phyloP scores from a whole-genome alignment of 306 rosid genomes.

The Ormosia semicastrata region DNA sequence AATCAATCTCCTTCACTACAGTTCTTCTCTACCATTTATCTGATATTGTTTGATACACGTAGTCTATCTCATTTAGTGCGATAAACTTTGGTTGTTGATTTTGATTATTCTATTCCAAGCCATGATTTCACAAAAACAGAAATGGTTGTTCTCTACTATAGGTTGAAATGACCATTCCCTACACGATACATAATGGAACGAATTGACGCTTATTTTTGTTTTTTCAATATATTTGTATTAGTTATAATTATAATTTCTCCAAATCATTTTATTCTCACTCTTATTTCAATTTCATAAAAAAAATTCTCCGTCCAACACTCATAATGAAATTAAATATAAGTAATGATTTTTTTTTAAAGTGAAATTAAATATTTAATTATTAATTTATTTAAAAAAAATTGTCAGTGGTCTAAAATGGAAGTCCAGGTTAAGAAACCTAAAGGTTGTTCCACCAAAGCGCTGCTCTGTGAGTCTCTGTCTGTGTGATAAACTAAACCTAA shows the following conservation, averaged over 20 bases:
- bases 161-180: neutral
- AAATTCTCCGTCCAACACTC: no score
- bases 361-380: no score
- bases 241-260: neutral
- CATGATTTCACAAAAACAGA: neutral
- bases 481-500: neutral
- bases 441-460: neutral
- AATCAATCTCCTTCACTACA: neutral
- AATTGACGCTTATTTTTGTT: no score
- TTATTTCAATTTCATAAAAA: no score
- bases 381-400: no score
- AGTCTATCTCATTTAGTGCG: neutral
- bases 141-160: neutral
- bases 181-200: no score
- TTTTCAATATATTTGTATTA: neutral
- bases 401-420: no score
- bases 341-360: no score
- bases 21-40: neutral
- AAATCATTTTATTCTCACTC: neutral
- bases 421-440: constrained; percentile 14
- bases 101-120: neutral
- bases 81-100: neutral
- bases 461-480: neutral
- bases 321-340: no score
- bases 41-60: neutral